phyloP scores from a whole-genome alignment of 1,284 basidiomycete genomes.

The Retiboletus flavoniger region DNA sequence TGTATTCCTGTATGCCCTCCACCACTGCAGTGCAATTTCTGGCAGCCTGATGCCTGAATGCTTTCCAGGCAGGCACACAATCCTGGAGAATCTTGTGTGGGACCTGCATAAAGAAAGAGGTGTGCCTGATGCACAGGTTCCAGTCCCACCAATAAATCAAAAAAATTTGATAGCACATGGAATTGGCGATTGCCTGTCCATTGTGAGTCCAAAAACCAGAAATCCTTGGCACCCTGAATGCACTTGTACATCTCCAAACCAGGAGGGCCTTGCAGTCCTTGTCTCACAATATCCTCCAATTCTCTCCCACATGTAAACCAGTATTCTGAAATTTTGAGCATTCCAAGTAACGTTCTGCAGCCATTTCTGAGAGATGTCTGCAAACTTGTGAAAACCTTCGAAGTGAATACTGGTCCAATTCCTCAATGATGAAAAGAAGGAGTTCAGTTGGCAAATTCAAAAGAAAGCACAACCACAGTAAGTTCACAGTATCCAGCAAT shows the following conservation, averaged over 20 bases:
- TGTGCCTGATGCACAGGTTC: background rate
- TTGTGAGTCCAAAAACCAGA: constrained; percentile 2
- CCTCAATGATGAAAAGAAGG: background rate
- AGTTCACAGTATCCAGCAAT: too few relatives aligned
- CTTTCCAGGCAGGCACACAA: background rate
- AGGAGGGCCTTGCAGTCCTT: constrained; percentile 2
- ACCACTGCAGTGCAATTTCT: background rate
- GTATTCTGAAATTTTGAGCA: background rate
- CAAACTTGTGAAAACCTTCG: background rate
- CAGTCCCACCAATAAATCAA: background rate
- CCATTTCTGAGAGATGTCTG: background rate
- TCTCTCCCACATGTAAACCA: background rate
- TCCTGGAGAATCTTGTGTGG: background rate
- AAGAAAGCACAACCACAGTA: too few relatives aligned
- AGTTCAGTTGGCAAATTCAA: background rate
- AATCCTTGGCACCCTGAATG: background rate
- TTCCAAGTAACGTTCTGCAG: background rate
- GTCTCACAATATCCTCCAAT: background rate
- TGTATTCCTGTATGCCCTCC: background rate
- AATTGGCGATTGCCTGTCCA: constrained; percentile 2
- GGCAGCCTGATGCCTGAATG: background rate
- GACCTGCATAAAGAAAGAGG: constrained; percentile 1
- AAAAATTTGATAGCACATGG: background rate
- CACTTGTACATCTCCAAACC: constrained; percentile 1
- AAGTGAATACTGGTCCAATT: too few relatives aligned